Percentiles rank a stretch among this genome's conserved stretches.
phyloP scores from a whole-genome alignment of 441 rosid genomes.

The Erodium texanum region DNA sequence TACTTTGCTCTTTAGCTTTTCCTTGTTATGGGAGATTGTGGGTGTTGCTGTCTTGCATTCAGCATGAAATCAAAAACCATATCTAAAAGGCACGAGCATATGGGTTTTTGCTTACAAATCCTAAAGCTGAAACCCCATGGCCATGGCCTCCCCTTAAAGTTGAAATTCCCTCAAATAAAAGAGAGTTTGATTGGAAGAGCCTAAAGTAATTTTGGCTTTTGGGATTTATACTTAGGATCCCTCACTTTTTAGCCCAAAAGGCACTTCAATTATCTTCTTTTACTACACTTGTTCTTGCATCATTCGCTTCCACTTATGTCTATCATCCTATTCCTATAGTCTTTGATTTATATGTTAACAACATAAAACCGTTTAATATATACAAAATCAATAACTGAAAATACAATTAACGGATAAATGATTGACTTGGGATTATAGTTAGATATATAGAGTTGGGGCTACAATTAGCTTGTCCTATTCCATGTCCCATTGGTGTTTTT shows the following conservation, averaged over 20 bases:
- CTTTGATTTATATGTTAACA: no score
- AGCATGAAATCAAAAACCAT: slow-evolving; percentile 31
- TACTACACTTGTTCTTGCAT: no score
- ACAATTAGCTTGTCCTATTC: background rate
- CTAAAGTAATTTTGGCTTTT: slow-evolving; percentile 38
- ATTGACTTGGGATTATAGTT: no score
- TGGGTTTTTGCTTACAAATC: slow-evolving; percentile 17
- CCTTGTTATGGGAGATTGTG: slow-evolving; percentile 16
- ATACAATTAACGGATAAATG: no score
- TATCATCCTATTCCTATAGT: no score
- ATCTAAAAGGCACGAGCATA: slow-evolving; percentile 18
- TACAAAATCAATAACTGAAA: no score
- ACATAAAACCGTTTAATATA: no score
- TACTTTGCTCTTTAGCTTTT: background rate
- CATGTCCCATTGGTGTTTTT: background rate
- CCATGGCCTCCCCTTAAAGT: slow-evolving; percentile 29
- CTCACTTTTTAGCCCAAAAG: slow-evolving; percentile 26
- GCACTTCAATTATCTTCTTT: no score
- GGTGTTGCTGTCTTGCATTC: slow-evolving; percentile 41
- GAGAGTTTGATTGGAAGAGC: slow-evolving; percentile 19
- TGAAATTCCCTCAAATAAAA: slow-evolving; percentile 15
- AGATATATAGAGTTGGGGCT: no score
- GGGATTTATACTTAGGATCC: slow-evolving; percentile 49
- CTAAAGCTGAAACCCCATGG: no score
- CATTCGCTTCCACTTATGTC: no score